A percentile compares a stretch with the other conserved stretches of the same genome.
Conservation (phyloP, 2,329 filamentous ascomycete species). For the Fusarium abutilonis region DNA sequence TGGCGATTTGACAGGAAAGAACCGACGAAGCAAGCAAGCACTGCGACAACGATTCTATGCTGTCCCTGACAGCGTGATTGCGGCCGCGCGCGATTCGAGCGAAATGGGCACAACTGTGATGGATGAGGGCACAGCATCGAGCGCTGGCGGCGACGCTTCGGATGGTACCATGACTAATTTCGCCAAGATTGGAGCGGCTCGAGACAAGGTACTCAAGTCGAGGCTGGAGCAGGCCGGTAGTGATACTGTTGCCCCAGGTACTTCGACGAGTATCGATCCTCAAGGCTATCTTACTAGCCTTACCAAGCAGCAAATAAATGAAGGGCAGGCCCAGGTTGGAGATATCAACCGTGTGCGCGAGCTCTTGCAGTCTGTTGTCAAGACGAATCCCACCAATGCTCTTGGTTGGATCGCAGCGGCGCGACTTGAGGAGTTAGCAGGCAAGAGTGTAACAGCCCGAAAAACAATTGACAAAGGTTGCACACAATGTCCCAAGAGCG, state of each 20-base stretch:
- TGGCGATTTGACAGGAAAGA: conserved; percentile 95
- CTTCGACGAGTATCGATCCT: conserved; percentile 89
- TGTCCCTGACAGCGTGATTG: conserved; percentile 94
- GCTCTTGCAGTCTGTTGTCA: conserved; percentile 94
- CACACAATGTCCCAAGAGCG: conserved; percentile 89
- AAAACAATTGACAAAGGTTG: conserved; percentile 90
- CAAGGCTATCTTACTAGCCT: conserved; percentile 96
- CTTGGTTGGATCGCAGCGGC: conserved; percentile 97
- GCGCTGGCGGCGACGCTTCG: conserved; percentile 54
- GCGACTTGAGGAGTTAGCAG: conserved; percentile 89
- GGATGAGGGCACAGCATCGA: conserved; percentile 72
- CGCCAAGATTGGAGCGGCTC: conserved; percentile 93
- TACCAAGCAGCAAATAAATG: conserved; percentile 80
- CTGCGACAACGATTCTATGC: conserved; percentile 90
- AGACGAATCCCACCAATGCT: conserved; percentile 93
- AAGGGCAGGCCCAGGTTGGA: conserved; percentile 84
- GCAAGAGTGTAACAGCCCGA: conserved; percentile 88
- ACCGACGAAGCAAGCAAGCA: conserved; percentile 84
- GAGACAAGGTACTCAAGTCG: conserved; percentile 96
- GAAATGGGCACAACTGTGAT: conserved; percentile 90
- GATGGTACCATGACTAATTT: conserved; percentile 98
- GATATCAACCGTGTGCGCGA: conserved; percentile 95
- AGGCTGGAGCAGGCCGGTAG: conserved; percentile 85
- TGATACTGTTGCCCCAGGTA: conserved; percentile 75
- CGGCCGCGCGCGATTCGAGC: conserved; percentile 80